These are phyloP conservation scores for Penicillium verhagenii DNA, from an alignment of 495 filamentous ascomycete species.

Conservation along the genomic window DNA sequence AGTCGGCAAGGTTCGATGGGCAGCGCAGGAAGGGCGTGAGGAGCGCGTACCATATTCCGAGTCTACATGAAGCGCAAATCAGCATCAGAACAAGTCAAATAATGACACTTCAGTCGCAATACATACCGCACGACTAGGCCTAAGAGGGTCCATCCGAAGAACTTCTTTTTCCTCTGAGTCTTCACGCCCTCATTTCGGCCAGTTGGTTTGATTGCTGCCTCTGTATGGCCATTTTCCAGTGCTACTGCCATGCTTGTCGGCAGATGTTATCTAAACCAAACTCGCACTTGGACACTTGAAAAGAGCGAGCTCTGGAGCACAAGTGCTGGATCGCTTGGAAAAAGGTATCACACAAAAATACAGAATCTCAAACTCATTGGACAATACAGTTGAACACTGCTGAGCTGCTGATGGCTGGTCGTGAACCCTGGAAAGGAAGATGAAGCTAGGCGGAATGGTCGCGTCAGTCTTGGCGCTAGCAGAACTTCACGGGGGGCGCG, in stretches of 20 bases:
- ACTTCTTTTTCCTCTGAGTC: slow-evolving; percentile 29
- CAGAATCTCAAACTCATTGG: neutral
- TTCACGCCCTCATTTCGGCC: slow-evolving; percentile 6
- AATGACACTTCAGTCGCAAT: neutral
- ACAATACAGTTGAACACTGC: neutral
- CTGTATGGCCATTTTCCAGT: slow-evolving; percentile 31
- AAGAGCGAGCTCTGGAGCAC: slow-evolving; percentile 1
- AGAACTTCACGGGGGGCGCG: slow-evolving; percentile 22
- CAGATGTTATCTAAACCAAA: slow-evolving; percentile 9
- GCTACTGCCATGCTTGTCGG: slow-evolving; percentile 22
- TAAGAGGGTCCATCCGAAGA: slow-evolving; percentile 49
- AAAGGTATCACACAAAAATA: neutral
- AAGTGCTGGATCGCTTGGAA: neutral
- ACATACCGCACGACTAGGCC: slow-evolving; percentile 63
- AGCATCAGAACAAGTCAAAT: neutral
- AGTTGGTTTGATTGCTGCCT: slow-evolving; percentile 17
- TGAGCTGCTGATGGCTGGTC: neutral
- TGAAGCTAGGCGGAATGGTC: slow-evolving; percentile 23
- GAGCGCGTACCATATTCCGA: slow-evolving; percentile 83
- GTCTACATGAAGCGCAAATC: slow-evolving; percentile 41
- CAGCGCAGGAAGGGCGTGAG: slow-evolving; percentile 79
- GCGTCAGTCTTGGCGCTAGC: slow-evolving; percentile 29
- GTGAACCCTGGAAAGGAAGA: neutral
- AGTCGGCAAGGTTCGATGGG: slow-evolving; percentile 62
- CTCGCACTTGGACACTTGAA: slow-evolving; percentile 10